These are phyloP conservation scores for Hondaea fermentalgiana DNA, from an alignment of 108 stramenopile species.

Conservation along the genomic window DNA sequence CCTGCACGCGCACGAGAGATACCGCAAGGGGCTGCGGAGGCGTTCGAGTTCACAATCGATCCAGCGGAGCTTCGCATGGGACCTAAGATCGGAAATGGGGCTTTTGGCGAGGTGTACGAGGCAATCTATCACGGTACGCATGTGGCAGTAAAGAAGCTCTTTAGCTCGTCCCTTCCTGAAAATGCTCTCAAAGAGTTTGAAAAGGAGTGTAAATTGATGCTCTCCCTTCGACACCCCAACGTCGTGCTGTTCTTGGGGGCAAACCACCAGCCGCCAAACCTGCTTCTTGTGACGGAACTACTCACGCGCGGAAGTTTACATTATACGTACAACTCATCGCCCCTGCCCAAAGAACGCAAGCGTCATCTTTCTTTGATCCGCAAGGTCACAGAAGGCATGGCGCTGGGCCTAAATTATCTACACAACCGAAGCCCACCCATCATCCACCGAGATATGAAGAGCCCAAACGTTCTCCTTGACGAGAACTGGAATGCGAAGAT, in stretches of 20 bases:
- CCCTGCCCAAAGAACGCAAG: background rate
- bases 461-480: conserved; percentile 78
- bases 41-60: background rate
- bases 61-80: background rate
- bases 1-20: background rate
- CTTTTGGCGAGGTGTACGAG: background rate
- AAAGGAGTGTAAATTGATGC: conserved; percentile 27
- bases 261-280: conserved; percentile 9
- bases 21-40: background rate
- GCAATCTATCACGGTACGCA: background rate
- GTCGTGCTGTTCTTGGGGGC: conserved; percentile 35
- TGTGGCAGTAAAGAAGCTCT: background rate
- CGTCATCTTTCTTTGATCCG: background rate
- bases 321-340: background rate
- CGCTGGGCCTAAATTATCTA: conserved; percentile 39
- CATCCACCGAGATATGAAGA: conserved; percentile 64
- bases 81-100: background rate
- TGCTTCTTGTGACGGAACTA: conserved; percentile 35
- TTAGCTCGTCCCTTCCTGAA: background rate
- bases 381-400: conserved; percentile 23
- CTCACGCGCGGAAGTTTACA: conserved; percentile 2
- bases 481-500: conserved; percentile 65
- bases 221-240: conserved; percentile 38
- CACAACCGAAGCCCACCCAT: conserved; percentile 39
- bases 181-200: background rate